These are phyloP conservation scores for Discostella stelligeroides DNA, from an alignment of 108 stramenopile species.

Conservation along the genomic window DNA sequence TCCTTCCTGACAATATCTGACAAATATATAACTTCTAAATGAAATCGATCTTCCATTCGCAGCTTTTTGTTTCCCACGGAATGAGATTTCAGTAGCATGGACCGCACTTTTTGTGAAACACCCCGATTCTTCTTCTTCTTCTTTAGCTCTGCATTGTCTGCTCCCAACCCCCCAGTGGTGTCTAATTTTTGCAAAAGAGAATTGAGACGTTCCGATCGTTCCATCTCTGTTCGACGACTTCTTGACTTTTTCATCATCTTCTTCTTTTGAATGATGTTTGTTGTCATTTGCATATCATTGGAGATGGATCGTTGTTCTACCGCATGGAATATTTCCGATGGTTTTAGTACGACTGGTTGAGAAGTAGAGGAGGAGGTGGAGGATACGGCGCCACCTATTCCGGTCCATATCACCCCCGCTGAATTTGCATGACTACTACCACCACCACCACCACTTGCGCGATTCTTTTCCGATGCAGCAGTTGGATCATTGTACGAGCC, in stretches of 20 bases:
- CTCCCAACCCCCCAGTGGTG: too few species aligned
- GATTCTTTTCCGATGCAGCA: neutral
- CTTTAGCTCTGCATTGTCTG: too few species aligned
- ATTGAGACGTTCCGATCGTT: conserved; percentile 52
- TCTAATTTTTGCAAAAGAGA: conserved; percentile 46
- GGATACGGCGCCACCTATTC: conserved; percentile 1
- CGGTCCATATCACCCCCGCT: conserved; percentile 35
- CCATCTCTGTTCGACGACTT: conserved; percentile 30
- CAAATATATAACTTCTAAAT: conserved; percentile 63
- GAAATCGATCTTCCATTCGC: conserved; percentile 69
- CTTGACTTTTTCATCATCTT: conserved; percentile 34
- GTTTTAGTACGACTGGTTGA: conserved; percentile 30
- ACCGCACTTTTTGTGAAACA: conserved; percentile 67
- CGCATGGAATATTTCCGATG: conserved; percentile 67
- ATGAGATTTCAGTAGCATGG: conserved; percentile 75
- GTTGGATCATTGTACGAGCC: conserved; percentile 40
- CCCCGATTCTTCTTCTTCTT: conserved; percentile 47
- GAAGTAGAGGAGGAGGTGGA: neutral
- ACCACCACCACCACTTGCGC: too few species aligned
- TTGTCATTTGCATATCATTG: conserved; percentile 12
- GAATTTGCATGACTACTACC: too few species aligned
- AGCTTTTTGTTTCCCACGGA: conserved; percentile 62
- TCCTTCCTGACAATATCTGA: conserved; percentile 17
- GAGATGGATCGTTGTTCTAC: conserved; percentile 55
- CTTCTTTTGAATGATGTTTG: conserved; percentile 2